Evolutionary conservation across 208 protist genomes (phyloP).

Genomic region (Porcisia hertigi): DNA sequence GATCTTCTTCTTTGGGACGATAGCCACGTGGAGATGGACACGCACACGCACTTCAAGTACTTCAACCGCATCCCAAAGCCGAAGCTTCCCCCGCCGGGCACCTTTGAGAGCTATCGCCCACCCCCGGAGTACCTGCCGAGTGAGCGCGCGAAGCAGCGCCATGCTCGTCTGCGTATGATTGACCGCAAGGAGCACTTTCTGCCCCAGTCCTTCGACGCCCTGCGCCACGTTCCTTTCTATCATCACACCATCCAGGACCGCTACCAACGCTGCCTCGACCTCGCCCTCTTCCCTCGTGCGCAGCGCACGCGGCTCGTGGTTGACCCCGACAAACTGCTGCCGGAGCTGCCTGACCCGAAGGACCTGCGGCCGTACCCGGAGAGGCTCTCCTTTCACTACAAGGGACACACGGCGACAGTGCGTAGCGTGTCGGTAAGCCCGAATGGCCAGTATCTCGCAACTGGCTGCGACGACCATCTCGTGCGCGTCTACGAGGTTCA

Average conservation of each 20-base stretch:
- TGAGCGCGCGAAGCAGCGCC: slow-evolving; percentile 87
- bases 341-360: slow-evolving; percentile 97
- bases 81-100: slow-evolving; percentile 86
- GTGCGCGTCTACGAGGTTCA: slow-evolving; percentile 97
- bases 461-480: slow-evolving; percentile 96
- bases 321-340: slow-evolving; percentile 96
- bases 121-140: slow-evolving; percentile 97
- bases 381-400: slow-evolving; percentile 94
- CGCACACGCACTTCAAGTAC: slow-evolving; percentile 88
- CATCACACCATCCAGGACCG: slow-evolving; percentile 96
- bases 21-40: slow-evolving; percentile 84
- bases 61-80: slow-evolving; percentile 84
- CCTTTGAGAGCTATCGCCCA: slow-evolving; percentile 98
- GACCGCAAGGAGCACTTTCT: slow-evolving; percentile 95
- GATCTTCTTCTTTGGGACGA: slow-evolving; percentile 83
- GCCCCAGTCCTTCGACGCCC: slow-evolving; percentile 89
- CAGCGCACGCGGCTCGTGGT: slow-evolving; percentile 92
- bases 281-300: slow-evolving; percentile 97
- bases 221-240: slow-evolving; percentile 97
- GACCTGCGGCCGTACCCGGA: slow-evolving; percentile 99
- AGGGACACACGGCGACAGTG: slow-evolving; percentile 95
- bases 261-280: slow-evolving; percentile 99
- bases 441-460: slow-evolving; percentile 97
- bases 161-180: slow-evolving; percentile 86
- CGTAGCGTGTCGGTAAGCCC: slow-evolving; percentile 94